Evolutionary conservation across 2,329 filamentous ascomycete species (phyloP), one percentile per base, ranked within the genome.

Genomic region (Cordyceps tenuipes): DNA sequence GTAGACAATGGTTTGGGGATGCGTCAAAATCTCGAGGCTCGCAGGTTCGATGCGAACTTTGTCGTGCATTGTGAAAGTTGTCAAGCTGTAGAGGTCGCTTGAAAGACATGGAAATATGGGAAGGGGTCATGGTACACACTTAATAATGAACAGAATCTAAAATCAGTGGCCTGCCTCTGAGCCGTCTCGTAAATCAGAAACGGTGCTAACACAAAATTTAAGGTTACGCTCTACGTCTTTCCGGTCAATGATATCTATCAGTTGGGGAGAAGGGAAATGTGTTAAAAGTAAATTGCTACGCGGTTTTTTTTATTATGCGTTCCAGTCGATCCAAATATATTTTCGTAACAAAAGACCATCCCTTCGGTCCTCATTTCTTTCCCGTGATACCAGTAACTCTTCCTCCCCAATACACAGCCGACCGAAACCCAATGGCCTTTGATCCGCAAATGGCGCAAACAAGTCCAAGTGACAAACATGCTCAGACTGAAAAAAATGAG

Each of bases 321-420:
- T 9, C 31, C 9, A 36, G 36, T 47, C 36, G 26, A 43, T 44
- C 56, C 56, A 36, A 58, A 58, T 51, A 26, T 10, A 58, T 50
- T 23, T 44, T 31, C 34, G 26, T 58, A n/a, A n/a, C 56, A 51
- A 44, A 36, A 58, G 41, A 39, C 48, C 57, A 36, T 53, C 9
- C 26, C 48, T 47, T 59, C 57, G 41, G 34, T 46, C 46, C 26
- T 47, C 49, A 5, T 52, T 52, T 44, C 48, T 51, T 44, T 57
- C 44, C 47, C 56, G 6, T 58, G 34, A 43, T 58, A 15, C 36
- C 17, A 23, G 17, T 36, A 17, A 9, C 21, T 52, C 29, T 29
- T 51, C 34, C 34, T 39, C 29, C 29, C 49, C 39, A 31, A 21
- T 59, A 19, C 53, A 59, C 56, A 53, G 47, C 47, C 23, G 8